Conservation (phyloP, 768 basidiomycete species). For the Lyophyllum atratum region DNA sequence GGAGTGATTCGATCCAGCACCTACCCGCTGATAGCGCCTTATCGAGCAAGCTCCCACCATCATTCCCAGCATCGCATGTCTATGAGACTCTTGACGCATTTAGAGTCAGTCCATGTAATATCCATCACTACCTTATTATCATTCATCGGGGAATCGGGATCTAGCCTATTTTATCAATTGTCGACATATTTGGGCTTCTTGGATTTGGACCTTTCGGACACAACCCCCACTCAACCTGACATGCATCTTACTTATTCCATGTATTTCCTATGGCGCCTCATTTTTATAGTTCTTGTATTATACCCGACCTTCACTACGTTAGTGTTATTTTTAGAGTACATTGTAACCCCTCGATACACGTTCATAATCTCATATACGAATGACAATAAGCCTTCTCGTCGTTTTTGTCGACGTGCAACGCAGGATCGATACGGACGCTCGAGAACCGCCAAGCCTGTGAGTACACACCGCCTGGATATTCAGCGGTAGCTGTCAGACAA, state of each 20-base stretch:
- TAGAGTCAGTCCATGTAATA: neutral
- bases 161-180: neutral
- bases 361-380: neutral
- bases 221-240: neutral
- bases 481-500: no score
- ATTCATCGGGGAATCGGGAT: neutral
- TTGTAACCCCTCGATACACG: neutral
- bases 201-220: neutral
- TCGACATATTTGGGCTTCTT: neutral
- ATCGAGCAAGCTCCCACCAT: neutral
- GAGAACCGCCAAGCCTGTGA: no score
- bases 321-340: neutral
- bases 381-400: no score
- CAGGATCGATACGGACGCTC: no score
- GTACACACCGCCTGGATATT: no score
- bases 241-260: neutral
- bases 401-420: no score
- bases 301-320: neutral
- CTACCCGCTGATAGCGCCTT: no score
- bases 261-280: neutral
- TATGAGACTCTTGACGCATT: neutral
- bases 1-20: conserved; percentile 3
- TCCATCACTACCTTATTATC: neutral
- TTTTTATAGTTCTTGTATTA: neutral
- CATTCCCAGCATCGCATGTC: neutral